Evolutionary conservation across 345 rosid genomes (phyloP), one percentile per base, ranked within the genome.

Genomic region (Abelmoschus esculentus): DNA sequence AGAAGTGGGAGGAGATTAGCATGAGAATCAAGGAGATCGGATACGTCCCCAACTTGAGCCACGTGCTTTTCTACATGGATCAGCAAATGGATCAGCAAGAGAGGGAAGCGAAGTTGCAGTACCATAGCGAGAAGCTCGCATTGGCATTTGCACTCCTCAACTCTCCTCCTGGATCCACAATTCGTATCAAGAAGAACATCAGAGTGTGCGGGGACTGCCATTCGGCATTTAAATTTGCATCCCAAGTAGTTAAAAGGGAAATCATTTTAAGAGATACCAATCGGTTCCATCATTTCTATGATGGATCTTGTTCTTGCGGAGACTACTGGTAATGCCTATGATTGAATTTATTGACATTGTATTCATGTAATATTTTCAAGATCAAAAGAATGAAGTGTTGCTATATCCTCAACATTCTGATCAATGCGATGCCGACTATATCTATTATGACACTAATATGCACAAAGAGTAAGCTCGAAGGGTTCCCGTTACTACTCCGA

Each of bases 101-200:
- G 75, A 82, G 85, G 79, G 82, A 81, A 68, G 73, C 36, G 19
- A 81, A 80, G 75, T 74, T 83, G 76, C 84, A 86, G 76, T 74
- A 78, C 50, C 90, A 82, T 60, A 83, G 87, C 8, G 86, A 83
- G 83, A 86, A 86, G 83, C 86, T 86, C 68, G 90, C 87, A 66
- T 62, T 86, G 61, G 85, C 90, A 70, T 82, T 83, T 79, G 84
- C 90, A 58, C 79, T 83, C 57, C 73, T 86, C n/a, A 79, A 67
- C 64, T 72, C 81, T 2, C 80, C 83, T 7, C 74, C 83, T 31
- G 82, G 83, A 77, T 79, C 82, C 70, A 74, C 83, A 15, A 79
- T 83, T 59, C 79, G 76, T 69, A 86, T 82, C 62, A 86, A 78
- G 82, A 86, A 83, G 84, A 86, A 83, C 59, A 78, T 83, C 47